phyloP scores from a whole-genome alignment of 495 filamentous ascomycete genomes.

The Podospora australis region DNA sequence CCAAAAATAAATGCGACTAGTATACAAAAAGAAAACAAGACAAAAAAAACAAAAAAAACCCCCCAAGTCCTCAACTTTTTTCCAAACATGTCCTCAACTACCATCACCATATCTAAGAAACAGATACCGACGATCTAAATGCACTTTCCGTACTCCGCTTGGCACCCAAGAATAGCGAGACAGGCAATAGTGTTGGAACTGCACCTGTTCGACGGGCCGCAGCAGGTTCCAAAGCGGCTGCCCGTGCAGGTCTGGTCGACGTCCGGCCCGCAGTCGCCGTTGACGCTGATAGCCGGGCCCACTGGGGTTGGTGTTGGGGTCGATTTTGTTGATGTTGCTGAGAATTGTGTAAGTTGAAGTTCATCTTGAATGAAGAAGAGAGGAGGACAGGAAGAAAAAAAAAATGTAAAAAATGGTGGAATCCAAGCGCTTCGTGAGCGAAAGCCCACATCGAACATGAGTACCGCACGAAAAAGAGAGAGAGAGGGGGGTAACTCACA shows the following conservation, averaged over 20 bases:
- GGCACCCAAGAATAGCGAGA: slow-evolving; percentile 22
- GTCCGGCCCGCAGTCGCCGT: slow-evolving; percentile 19
- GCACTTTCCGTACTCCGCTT: slow-evolving; percentile 22
- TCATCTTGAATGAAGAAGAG: not conserved
- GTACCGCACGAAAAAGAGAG: too few species aligned
- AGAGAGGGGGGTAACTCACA: too few species aligned
- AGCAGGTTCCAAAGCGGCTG: slow-evolving; percentile 32
- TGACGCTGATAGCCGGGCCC: slow-evolving; percentile 11
- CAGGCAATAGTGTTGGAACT: slow-evolving; percentile 23
- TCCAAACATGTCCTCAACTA: too few species aligned
- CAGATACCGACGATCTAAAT: too few species aligned
- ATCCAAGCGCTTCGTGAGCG: too few species aligned
- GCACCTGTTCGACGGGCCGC: slow-evolving; percentile 25
- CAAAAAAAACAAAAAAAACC: too few species aligned
- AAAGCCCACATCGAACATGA: too few species aligned
- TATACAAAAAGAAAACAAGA: too few species aligned
- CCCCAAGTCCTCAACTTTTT: too few species aligned
- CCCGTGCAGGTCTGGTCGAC: slow-evolving; percentile 30
- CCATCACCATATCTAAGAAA: too few species aligned
- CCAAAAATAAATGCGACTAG: too few species aligned
- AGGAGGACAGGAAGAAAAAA: not conserved
- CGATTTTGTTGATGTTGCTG: not conserved
- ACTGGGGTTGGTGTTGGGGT: slow-evolving; percentile 3
- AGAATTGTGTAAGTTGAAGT: not conserved
- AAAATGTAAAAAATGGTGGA: not conserved